Evolutionary conservation across 768 basidiomycete species (phyloP).

Genomic region (Artomyces pyxidatus): DNA sequence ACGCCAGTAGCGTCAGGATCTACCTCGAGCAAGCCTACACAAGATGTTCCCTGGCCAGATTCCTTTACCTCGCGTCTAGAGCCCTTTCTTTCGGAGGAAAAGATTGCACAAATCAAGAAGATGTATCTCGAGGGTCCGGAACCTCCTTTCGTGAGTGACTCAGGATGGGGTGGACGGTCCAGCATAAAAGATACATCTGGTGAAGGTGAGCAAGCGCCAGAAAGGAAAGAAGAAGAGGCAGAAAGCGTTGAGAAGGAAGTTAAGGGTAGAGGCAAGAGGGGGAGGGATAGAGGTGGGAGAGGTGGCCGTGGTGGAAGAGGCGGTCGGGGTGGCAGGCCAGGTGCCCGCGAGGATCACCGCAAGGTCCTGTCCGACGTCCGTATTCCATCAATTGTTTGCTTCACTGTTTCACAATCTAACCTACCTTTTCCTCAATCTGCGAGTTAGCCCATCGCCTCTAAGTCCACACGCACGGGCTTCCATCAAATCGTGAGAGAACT

Average conservation of each 20-base stretch:
- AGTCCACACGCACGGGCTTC: slow-evolving; percentile 71
- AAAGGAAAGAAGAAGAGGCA: slow-evolving; percentile 20
- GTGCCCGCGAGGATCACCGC: slow-evolving; percentile 53
- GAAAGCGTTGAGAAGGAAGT: slow-evolving; percentile 14
- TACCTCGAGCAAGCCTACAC: slow-evolving; percentile 14
- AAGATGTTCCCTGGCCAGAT: slow-evolving; percentile 58
- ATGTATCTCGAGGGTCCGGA: slow-evolving; percentile 79
- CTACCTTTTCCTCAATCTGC: slow-evolving; percentile 2
- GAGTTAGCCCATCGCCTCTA: slow-evolving; percentile 71
- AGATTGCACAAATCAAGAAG: slow-evolving; percentile 54
- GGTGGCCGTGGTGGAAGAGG: slow-evolving; percentile 41
- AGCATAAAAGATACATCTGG: slow-evolving; percentile 26
- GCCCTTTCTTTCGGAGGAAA: slow-evolving; percentile 54
- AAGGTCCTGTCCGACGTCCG: slow-evolving; percentile 78
- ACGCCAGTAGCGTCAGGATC: slow-evolving; percentile 13
- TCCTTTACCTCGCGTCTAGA: slow-evolving; percentile 46
- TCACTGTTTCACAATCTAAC: slow-evolving; percentile 4
- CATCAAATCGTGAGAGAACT: slow-evolving; percentile 75
- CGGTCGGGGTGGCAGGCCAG: slow-evolving; percentile 33
- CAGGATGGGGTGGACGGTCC: slow-evolving; percentile 59
- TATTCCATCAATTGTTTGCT: slow-evolving; percentile 18
- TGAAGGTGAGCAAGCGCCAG: slow-evolving; percentile 13
- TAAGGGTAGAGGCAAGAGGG: slow-evolving; percentile 33
- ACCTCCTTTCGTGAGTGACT: slow-evolving; percentile 65
- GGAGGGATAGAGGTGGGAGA: slow-evolving; percentile 32